Evolutionary conservation across 1,284 basidiomycete genomes (phyloP), one percentile per base, ranked within the genome.

Genomic region (Melampsora abietis-canadensis): DNA sequence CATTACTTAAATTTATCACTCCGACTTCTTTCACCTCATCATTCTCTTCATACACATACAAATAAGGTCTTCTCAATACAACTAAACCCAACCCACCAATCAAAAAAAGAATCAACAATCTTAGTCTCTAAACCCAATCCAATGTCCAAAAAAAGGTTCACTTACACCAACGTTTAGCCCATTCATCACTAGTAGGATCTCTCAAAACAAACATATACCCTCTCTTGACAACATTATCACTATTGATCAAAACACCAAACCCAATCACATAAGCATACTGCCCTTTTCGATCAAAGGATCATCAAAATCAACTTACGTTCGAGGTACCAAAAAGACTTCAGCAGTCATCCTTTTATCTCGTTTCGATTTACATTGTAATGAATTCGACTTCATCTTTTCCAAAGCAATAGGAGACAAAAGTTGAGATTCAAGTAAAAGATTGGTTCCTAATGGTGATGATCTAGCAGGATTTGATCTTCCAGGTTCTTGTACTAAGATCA

Each of bases 1-100:
- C 91, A 44, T 89, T 89, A 30, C 85, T 86, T 63, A 98, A 86
- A 81, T 92, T 92, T 80, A 98, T 89, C 68, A 96, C 85, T 47
- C 89, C 88, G 7, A 89, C 84, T 82, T 96, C 93, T 79, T 93
- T 90, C 19, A 90, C 81, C 82, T 96, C 92, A 77, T 88, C 88
- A 8, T 88, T 89, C 77, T 88, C 87, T 37, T 87, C 85, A 83
- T 94, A 96, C 74, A 97, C 85, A 80, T 93, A 89, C 4, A 98
- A 85, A 82, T 95, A 94, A 0, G 95, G 95, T 80, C 92, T 78
- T 1, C 76, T 76, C 24, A 54, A 40, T 72, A 37, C 68, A 73
- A 70, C 62, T 68, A 59, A 66, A 66, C 30, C 65, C 62, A 24
- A 6, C 68, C 63, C 7, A n/a, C 15, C 34, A 48, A 37, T n/a